These are phyloP conservation scores for Amauroascus niger DNA, from an alignment of 2,329 filamentous ascomycete genomes.

Conservation along the genomic window DNA sequence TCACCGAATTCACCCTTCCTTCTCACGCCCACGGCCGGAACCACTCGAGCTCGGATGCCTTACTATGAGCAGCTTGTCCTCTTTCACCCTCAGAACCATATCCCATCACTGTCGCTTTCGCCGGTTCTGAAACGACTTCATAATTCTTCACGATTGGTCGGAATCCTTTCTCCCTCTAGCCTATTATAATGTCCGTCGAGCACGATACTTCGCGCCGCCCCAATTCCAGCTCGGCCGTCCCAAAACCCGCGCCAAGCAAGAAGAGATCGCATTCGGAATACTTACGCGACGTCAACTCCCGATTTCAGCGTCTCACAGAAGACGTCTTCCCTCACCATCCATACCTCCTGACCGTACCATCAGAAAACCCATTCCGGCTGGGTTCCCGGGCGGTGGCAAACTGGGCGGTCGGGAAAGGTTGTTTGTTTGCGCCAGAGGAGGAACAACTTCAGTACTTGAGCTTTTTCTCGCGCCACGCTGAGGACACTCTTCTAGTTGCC, in stretches of 20 bases:
- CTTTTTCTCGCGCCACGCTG: conserved; percentile 49
- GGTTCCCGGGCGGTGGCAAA: conserved; percentile 36
- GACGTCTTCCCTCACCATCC: conserved; percentile 37
- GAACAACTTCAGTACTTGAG: conserved; percentile 54
- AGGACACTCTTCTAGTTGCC: conserved; percentile 43
- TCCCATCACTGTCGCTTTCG: background rate
- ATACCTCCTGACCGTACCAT: conserved; percentile 40
- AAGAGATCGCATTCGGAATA: conserved; percentile 18
- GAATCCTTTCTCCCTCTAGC: conserved; percentile 3
- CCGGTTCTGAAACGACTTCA: background rate
- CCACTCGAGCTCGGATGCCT: conserved; percentile 5
- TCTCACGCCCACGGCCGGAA: background rate
- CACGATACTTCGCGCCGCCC: conserved; percentile 9
- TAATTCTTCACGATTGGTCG: background rate
- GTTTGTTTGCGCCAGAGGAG: conserved; percentile 47
- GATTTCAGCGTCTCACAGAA: conserved; percentile 34
- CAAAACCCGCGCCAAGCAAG: conserved; percentile 9
- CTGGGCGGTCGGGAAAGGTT: conserved; percentile 41
- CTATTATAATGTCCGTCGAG: conserved; percentile 18
- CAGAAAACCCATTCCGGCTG: conserved; percentile 38
- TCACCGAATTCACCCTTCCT: background rate
- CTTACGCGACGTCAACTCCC: conserved; percentile 24
- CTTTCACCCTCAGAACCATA: background rate
- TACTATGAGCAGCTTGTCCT: background rate
- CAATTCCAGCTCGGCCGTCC: conserved; percentile 10